Evolutionary conservation across 2,329 filamentous ascomycete genomes (phyloP).

Genomic region (Talaromyces sp.): DNA sequence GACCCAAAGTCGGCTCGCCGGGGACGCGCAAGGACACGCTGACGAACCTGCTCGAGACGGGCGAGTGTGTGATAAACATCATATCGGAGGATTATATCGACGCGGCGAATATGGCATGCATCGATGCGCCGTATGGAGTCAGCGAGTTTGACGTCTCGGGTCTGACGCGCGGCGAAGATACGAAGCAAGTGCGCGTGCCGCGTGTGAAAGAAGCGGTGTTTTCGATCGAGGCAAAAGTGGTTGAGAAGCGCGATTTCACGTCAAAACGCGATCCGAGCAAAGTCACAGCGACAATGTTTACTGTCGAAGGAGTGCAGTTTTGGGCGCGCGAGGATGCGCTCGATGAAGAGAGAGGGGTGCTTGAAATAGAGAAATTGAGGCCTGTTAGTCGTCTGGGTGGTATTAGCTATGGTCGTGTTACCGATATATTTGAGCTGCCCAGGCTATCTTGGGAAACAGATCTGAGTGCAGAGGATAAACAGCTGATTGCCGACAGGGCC

Average conservation of each 20-base stretch:
- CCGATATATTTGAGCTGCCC: slow-evolving; percentile 64
- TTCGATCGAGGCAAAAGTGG: slow-evolving; percentile 69
- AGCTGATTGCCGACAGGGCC: background rate
- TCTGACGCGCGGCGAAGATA: slow-evolving; percentile 58
- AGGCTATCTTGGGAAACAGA: slow-evolving; percentile 36
- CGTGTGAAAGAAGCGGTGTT: slow-evolving; percentile 75
- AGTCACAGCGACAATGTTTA: slow-evolving; percentile 64
- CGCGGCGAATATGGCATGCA: slow-evolving; percentile 69
- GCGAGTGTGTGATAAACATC: slow-evolving; percentile 77
- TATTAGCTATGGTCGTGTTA: slow-evolving; percentile 69
- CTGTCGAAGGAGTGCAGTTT: slow-evolving; percentile 75
- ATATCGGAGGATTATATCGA: slow-evolving; percentile 78
- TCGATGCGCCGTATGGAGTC: slow-evolving; percentile 68
- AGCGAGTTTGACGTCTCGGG: slow-evolving; percentile 74
- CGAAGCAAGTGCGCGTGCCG: slow-evolving; percentile 59
- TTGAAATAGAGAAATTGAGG: slow-evolving; percentile 63
- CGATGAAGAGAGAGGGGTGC: slow-evolving; percentile 64
- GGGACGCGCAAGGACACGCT: slow-evolving; percentile 69
- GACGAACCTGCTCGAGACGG: slow-evolving; percentile 61
- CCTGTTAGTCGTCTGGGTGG: slow-evolving; percentile 73
- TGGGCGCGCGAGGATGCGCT: slow-evolving; percentile 82
- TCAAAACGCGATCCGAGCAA: slow-evolving; percentile 61
- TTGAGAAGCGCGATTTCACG: slow-evolving; percentile 68
- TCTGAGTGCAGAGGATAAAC: background rate
- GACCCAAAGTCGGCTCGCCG: slow-evolving; percentile 39